phyloP scores from a whole-genome alignment of 257 asterid species.

The Forsythia suspensa region DNA sequence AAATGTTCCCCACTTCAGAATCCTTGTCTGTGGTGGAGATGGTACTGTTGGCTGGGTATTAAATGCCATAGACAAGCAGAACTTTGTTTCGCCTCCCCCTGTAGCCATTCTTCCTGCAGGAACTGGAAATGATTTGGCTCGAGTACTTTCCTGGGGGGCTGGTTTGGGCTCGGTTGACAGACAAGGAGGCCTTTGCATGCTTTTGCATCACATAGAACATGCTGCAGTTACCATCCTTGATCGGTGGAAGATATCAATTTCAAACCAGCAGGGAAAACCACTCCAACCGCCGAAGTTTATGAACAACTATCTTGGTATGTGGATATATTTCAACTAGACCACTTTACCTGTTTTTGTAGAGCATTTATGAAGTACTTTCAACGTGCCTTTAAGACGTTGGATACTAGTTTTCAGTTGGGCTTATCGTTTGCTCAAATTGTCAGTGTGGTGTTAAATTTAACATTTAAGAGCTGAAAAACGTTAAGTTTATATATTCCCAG shows the following conservation, averaged over 20 bases:
- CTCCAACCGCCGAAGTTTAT: constrained; percentile 67
- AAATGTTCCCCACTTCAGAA: constrained; percentile 84
- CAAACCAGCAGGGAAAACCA: constrained; percentile 66
- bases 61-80: constrained; percentile 84
- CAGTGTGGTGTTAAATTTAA: neutral
- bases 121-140: constrained; percentile 97
- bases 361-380: neutral
- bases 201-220: constrained; percentile 83
- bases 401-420: neutral
- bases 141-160: constrained; percentile 97
- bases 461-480: neutral
- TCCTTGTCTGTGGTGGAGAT: constrained; percentile 97
- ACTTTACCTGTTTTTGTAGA: constrained; percentile 15
- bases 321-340: constrained; percentile 15
- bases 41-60: constrained; percentile 99
- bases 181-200: constrained; percentile 93
- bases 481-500: neutral
- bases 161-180: constrained; percentile 98
- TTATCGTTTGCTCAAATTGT: neutral
- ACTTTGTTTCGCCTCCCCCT: constrained; percentile 98
- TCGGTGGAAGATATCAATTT: constrained; percentile 82
- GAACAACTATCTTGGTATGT: constrained; percentile 96
- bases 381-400: neutral
- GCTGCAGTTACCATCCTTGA: constrained; percentile 99
- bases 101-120: constrained; percentile 99